Evolutionary conservation across 1,284 basidiomycete species (phyloP).

Genomic region (Meira miltonrushii): DNA sequence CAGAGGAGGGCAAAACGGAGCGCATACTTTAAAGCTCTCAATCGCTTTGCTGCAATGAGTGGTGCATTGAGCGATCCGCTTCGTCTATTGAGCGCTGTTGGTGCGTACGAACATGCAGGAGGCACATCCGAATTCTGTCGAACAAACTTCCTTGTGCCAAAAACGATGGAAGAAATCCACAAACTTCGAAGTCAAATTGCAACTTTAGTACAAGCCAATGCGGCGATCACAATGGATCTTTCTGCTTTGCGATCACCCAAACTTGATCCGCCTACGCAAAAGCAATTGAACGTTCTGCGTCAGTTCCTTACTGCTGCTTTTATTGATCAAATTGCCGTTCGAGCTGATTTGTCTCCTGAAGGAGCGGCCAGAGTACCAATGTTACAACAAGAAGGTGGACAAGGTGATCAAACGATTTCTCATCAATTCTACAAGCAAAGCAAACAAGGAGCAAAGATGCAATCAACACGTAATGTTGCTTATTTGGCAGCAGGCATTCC

Average conservation of each 20-base stretch:
- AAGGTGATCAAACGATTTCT: not conserved
- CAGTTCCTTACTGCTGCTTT: slow-evolving; percentile 85
- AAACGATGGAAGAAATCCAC: slow-evolving; percentile 99
- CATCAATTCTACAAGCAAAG: slow-evolving; percentile 5
- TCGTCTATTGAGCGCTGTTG: slow-evolving; percentile 80
- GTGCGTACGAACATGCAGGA: slow-evolving; percentile 89
- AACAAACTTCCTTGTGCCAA: slow-evolving; percentile 83
- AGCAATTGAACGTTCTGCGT: slow-evolving; percentile 78
- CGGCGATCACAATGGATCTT: not conserved
- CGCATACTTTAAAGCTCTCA: slow-evolving; percentile 52
- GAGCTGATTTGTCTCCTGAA: slow-evolving; percentile 69
- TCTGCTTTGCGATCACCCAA: slow-evolving; percentile 21
- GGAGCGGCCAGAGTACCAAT: slow-evolving; percentile 20
- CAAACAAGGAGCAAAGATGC: slow-evolving; percentile 62
- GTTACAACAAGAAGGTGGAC: slow-evolving; percentile 5
- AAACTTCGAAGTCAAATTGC: slow-evolving; percentile 79
- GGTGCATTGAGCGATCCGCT: slow-evolving; percentile 87
- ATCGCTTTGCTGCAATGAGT: slow-evolving; percentile 76
- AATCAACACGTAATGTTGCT: slow-evolving; percentile 71
- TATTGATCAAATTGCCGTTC: slow-evolving; percentile 90
- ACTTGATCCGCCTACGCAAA: slow-evolving; percentile 34
- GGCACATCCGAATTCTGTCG: slow-evolving; percentile 71
- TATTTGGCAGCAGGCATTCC: slow-evolving; percentile 76
- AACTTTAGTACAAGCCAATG: slow-evolving; percentile 27
- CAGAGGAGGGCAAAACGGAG: slow-evolving; percentile 65